Conservation (phyloP, 2,329 filamentous ascomycete species). For the Microcyclosporella mali region DNA sequence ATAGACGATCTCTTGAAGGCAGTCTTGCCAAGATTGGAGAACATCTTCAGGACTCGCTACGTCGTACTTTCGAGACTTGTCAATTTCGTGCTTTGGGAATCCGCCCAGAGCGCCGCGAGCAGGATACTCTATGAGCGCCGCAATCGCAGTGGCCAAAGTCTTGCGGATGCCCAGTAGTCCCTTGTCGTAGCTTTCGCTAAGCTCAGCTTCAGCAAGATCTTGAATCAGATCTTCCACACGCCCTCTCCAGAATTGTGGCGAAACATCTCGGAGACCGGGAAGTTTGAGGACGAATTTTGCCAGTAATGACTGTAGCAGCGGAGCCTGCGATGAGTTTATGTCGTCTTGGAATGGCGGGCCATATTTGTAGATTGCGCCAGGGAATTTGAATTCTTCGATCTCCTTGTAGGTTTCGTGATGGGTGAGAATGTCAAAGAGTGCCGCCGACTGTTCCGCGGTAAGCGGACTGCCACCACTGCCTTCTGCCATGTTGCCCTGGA, state of each 20-base stretch:
- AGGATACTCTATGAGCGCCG: slow-evolving; percentile 63
- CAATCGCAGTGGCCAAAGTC: slow-evolving; percentile 65
- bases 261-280: slow-evolving; percentile 60
- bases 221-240: slow-evolving; percentile 55
- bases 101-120: slow-evolving; percentile 62
- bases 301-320: slow-evolving; percentile 63
- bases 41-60: slow-evolving; percentile 55
- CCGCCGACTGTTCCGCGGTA: slow-evolving; percentile 42
- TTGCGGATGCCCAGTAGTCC: slow-evolving; percentile 67
- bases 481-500: slow-evolving; percentile 11
- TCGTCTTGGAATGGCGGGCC: slow-evolving; percentile 60
- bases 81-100: slow-evolving; percentile 38
- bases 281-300: slow-evolving; percentile 58
- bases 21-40: slow-evolving; percentile 59
- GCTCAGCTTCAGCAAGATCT: slow-evolving; percentile 59
- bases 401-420: slow-evolving; percentile 56
- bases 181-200: slow-evolving; percentile 79
- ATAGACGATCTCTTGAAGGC: slow-evolving; percentile 61
- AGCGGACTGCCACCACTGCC: slow-evolving; percentile 23
- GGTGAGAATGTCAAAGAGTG: slow-evolving; percentile 50
- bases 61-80: slow-evolving; percentile 48
- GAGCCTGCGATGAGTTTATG: slow-evolving; percentile 48
- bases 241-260: slow-evolving; percentile 59
- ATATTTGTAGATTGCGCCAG: slow-evolving; percentile 59
- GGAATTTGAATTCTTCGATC: slow-evolving; percentile 64